Conservation (phyloP, 768 basidiomycete species). For the Naganishia friedmannii region DNA sequence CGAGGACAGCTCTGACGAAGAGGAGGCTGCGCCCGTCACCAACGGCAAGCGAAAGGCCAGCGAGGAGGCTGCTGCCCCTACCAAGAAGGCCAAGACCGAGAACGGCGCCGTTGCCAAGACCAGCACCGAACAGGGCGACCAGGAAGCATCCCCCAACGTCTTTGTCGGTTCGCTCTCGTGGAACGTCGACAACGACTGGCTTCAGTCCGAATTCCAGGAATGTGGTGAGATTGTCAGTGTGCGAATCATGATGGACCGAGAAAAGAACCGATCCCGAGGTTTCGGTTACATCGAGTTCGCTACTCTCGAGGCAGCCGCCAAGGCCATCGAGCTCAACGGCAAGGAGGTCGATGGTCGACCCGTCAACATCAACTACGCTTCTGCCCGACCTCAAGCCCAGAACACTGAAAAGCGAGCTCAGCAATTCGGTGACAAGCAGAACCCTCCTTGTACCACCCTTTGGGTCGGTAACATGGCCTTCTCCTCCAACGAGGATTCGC, state of each 20-base stretch:
- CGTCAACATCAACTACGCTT: slow-evolving; percentile 78
- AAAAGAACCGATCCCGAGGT: slow-evolving; percentile 54
- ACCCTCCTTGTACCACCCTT: slow-evolving; percentile 68
- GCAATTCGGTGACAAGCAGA: slow-evolving; percentile 67
- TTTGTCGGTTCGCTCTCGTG: slow-evolving; percentile 93
- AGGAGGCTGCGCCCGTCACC: slow-evolving; percentile 42
- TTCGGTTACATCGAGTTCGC: slow-evolving; percentile 64
- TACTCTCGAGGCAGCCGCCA: slow-evolving; percentile 59
- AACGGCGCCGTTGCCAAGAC: slow-evolving; percentile 58
- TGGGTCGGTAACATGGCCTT: slow-evolving; percentile 92
- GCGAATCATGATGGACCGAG: slow-evolving; percentile 65
- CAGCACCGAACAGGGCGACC: slow-evolving; percentile 53
- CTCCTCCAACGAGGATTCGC: slow-evolving; percentile 69
- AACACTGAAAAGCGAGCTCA: slow-evolving; percentile 62
- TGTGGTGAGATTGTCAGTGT: slow-evolving; percentile 88
- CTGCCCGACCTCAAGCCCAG: slow-evolving; percentile 57
- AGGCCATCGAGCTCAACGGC: slow-evolving; percentile 75
- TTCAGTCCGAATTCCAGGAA: slow-evolving; percentile 80
- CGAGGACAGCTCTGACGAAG: slow-evolving; percentile 44
- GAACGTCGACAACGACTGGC: slow-evolving; percentile 95
- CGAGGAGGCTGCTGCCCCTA: slow-evolving; percentile 59
- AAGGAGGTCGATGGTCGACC: slow-evolving; percentile 88
- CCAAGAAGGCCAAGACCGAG: slow-evolving; percentile 78
- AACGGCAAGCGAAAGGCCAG: slow-evolving; percentile 78
- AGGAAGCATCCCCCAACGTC: slow-evolving; percentile 65